Evolutionary conservation across 208 protist genomes (phyloP).

Genomic region (Herpetomonas samuelpessoai): DNA sequence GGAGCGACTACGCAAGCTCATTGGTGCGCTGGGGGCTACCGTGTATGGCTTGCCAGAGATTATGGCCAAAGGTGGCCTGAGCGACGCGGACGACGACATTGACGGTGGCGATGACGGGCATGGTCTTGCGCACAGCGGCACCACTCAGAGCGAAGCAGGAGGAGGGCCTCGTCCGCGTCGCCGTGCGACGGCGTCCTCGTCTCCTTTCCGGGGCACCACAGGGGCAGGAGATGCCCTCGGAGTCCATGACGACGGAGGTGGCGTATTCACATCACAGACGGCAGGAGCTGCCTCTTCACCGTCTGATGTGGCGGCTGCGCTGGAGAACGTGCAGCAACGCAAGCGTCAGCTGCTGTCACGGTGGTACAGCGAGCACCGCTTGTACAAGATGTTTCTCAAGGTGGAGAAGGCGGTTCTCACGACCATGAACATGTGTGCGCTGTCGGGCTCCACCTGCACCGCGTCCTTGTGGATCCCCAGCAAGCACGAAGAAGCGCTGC

Average conservation of each 20-base stretch:
- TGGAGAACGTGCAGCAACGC: constrained; percentile 25
- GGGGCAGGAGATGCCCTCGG: constrained; percentile 13
- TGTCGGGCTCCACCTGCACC: constrained; percentile 84
- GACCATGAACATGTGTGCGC: constrained; percentile 94
- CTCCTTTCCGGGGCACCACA: constrained; percentile 19
- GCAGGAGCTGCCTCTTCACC: not conserved
- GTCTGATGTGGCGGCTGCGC: constrained; percentile 16
- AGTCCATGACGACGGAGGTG: constrained; percentile 6
- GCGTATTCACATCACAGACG: not conserved
- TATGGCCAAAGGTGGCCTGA: not conserved
- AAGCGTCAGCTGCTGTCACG: constrained; percentile 34
- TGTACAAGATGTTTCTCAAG: constrained; percentile 40
- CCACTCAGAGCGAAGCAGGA: not conserved
- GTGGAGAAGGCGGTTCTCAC: constrained; percentile 47
- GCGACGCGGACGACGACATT: not conserved
- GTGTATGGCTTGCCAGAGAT: constrained; percentile 83
- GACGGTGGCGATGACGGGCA: not conserved
- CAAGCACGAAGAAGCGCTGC: constrained; percentile 47
- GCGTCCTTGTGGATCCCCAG: constrained; percentile 91
- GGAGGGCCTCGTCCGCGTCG: not conserved
- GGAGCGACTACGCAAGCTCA: constrained; percentile 88
- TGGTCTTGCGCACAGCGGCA: not conserved
- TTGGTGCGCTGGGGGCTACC: constrained; percentile 78
- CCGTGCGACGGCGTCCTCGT: not conserved
- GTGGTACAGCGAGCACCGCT: constrained; percentile 43